phyloP scores from a whole-genome alignment of 257 asterid species.

The Osmanthus fragrans region DNA sequence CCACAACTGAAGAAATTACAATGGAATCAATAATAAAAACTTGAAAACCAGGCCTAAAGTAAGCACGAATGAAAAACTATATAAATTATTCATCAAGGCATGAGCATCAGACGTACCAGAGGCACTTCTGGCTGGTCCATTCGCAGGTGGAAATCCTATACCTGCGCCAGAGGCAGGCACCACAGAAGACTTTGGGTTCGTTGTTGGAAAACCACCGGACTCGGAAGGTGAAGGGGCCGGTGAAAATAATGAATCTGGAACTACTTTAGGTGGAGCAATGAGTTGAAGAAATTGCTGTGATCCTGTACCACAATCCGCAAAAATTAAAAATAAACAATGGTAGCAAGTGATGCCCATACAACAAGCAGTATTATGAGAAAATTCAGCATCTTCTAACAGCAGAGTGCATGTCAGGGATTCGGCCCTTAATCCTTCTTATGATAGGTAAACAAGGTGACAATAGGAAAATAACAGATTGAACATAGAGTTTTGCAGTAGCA shows the following conservation, averaged over 20 bases:
- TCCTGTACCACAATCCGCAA: conserved; percentile 41
- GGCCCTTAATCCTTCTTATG: neutral
- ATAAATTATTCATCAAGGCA: conserved; percentile 40
- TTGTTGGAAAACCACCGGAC: conserved; percentile 61
- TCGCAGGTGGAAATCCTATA: conserved; percentile 64
- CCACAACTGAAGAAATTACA: conserved; percentile 25
- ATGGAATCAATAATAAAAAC: conserved; percentile 18
- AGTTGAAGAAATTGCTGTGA: conserved; percentile 78
- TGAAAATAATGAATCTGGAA: conserved; percentile 51
- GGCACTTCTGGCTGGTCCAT: conserved; percentile 71
- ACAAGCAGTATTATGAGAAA: neutral
- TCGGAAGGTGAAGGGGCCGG: conserved; percentile 91
- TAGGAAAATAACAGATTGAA: neutral
- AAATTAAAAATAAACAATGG: neutral
- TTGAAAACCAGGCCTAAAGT: conserved; percentile 37
- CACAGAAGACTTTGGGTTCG: conserved; percentile 45
- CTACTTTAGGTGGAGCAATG: conserved; percentile 65
- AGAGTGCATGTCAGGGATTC: neutral
- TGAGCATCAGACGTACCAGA: conserved; percentile 45
- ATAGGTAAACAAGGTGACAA: neutral
- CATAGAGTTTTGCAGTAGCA: neutral
- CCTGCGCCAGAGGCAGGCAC: conserved; percentile 62
- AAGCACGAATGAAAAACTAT: conserved; percentile 38
- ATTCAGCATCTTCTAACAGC: neutral
- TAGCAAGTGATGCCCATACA: neutral